Conservation (phyloP, 1,284 basidiomycete genomes). For the Ganoderma meredithae region DNA sequence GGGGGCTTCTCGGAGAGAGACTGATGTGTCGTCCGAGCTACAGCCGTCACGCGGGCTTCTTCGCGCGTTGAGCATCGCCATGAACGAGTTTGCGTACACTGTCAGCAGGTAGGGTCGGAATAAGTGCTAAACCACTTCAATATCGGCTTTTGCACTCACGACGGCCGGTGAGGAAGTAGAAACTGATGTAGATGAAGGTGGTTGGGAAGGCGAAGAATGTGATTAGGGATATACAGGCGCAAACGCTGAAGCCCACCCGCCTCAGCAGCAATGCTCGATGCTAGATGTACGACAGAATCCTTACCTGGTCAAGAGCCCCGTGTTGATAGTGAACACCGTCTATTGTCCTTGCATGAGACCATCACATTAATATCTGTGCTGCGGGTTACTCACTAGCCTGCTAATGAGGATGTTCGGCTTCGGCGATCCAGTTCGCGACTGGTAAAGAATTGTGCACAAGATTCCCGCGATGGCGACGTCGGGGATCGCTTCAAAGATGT, state of each 20-base stretch:
- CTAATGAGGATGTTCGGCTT: constrained; percentile 66
- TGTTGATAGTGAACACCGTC: constrained; percentile 63
- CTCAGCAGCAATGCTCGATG: background rate
- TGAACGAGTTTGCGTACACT: constrained; percentile 64
- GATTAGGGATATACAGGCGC: constrained; percentile 60
- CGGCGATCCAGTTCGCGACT: constrained; percentile 60
- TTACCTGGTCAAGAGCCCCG: constrained; percentile 56
- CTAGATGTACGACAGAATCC: constrained; percentile 28
- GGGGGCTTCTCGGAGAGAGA: constrained; percentile 53
- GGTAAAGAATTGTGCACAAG: constrained; percentile 56
- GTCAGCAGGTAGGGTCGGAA: background rate
- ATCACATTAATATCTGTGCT: background rate
- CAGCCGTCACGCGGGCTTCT: constrained; percentile 53
- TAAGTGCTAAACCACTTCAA: background rate
- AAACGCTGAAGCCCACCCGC: constrained; percentile 43
- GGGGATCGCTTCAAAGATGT: constrained; percentile 56
- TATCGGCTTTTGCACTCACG: constrained; percentile 43
- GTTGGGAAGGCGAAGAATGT: constrained; percentile 55
- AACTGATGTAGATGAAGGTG: constrained; percentile 62
- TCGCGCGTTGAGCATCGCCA: constrained; percentile 63
- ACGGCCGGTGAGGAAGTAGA: constrained; percentile 64
- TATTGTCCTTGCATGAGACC: constrained; percentile 30
- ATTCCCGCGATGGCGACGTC: constrained; percentile 60
- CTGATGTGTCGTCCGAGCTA: constrained; percentile 51
- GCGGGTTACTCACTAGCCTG: constrained; percentile 49